Evolutionary conservation across 225 moss, liverwort and hornwort genomes (phyloP).

Genomic region (Takakia lepidozioides): DNA sequence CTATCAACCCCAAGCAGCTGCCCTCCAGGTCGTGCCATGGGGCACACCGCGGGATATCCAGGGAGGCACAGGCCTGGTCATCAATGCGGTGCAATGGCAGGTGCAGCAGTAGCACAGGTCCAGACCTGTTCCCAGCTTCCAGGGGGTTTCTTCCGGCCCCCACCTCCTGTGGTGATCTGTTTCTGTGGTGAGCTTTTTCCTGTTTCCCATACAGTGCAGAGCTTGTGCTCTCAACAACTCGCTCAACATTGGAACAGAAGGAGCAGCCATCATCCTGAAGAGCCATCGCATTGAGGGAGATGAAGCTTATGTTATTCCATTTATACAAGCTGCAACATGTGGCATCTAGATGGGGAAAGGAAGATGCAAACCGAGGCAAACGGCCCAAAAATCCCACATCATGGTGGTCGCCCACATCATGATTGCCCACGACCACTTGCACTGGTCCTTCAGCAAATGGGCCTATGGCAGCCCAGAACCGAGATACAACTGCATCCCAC

Average conservation of each 20-base stretch:
- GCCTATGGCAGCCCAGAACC: constrained; percentile 30
- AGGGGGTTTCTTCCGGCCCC: too few relatives aligned
- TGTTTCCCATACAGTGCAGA: constrained; percentile 9
- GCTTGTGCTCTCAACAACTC: constrained; percentile 6
- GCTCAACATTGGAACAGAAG: constrained; percentile 20
- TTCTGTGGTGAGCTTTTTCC: constrained; percentile 3
- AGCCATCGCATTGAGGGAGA: constrained; percentile 53
- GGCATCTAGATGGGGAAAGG: constrained; percentile 38
- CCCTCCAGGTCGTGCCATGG: constrained; percentile 61
- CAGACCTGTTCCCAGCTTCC: too few relatives aligned
- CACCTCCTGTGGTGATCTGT: too few relatives aligned
- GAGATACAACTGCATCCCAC: constrained; percentile 32
- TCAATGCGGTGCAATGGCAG: constrained; percentile 39
- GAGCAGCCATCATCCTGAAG: constrained; percentile 26
- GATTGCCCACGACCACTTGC: constrained; percentile 47
- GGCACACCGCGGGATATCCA: constrained; percentile 52
- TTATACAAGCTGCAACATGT: constrained; percentile 23
- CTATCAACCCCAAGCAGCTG: constrained; percentile 23
- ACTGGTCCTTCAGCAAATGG: constrained; percentile 32
- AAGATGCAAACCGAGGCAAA: constrained; percentile 41
- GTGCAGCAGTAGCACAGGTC: constrained; percentile 38
- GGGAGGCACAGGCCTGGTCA: constrained; percentile 21
- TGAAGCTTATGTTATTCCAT: constrained; percentile 30
- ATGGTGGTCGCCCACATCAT: constrained; percentile 53
- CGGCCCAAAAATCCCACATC: constrained; percentile 27